Evolutionary conservation across 495 filamentous ascomycete genomes (phyloP), one percentile per base, ranked within the genome.

Genomic region (Jackrogersella minutella): DNA sequence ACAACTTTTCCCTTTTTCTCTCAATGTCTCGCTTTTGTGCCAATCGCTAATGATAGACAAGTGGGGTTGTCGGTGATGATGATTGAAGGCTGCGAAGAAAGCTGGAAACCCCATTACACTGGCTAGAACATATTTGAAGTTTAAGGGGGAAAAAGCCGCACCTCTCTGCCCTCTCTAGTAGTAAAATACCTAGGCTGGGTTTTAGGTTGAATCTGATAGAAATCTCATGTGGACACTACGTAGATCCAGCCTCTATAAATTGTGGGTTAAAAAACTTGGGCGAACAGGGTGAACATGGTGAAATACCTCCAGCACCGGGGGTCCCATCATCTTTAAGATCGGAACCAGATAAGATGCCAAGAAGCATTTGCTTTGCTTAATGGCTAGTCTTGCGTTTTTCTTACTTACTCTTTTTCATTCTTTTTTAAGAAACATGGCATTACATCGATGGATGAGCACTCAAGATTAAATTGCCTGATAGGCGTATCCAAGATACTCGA

Each of bases 291-390:
- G n/a, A n/a, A n/a, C n/a, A n/a, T n/a, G n/a, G n/a, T n/a, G n/a
- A n/a, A n/a, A n/a, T n/a, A n/a, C n/a, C n/a, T n/a, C n/a, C n/a
- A n/a, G n/a, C n/a, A n/a, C n/a, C n/a, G 59, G 52, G 59, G 58
- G 58, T 63, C 43, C 53, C 65, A 68, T 64, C 62, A 21, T 63
- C 56, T 51, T 47, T 43, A 57, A 69, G 66, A 69, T 69, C 66
- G 60, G 60, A 69, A 61, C 51, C 11, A 64, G 60, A 64, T 69
- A 69, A 64, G 66, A 69, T 69, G 56, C 37, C 14, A 40, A 64
- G 55, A 26, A 57, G 49, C 43, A 69, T 54, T 59, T 41, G 36
- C 53, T 19, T 22, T 22, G 34, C 34, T 43, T 46, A n/a, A 33
- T 54, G 58, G 58, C 53, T 30, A 44, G 62, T 37, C 33, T 7